Conservation (phyloP, 768 basidiomycete genomes). For the Tylopilus cervinicoccineus region DNA sequence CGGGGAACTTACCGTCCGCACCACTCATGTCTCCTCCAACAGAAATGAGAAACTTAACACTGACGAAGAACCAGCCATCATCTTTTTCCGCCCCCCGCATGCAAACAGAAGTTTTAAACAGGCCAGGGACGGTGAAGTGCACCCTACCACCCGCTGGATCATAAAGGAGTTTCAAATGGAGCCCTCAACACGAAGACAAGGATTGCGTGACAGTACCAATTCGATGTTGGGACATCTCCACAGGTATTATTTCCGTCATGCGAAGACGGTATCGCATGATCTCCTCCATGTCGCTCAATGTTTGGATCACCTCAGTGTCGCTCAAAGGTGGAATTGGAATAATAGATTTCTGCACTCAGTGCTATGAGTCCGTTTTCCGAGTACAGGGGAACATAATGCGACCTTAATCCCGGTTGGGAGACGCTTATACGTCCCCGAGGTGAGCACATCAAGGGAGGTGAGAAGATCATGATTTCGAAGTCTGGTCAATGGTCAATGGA, state of each 20-base stretch:
- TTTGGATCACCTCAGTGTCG: conserved; percentile 61
- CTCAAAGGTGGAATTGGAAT: conserved; percentile 63
- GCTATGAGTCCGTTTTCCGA: conserved; percentile 19
- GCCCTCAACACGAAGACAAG: conserved; percentile 10
- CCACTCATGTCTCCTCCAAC: conserved; percentile 72
- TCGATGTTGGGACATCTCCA: conserved; percentile 70
- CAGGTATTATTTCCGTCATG: conserved; percentile 74
- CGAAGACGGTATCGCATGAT: conserved; percentile 76
- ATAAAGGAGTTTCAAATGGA: conserved; percentile 17
- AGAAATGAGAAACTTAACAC: conserved; percentile 69
- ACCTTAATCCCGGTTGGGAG: conserved; percentile 84
- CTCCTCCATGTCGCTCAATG: conserved; percentile 69
- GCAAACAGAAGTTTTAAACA: conserved; percentile 74
- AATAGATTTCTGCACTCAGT: conserved; percentile 55
- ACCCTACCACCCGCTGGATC: conserved; percentile 70
- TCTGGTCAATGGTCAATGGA: conserved; percentile 35
- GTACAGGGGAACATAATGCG: conserved; percentile 13
- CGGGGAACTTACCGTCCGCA: conserved; percentile 50
- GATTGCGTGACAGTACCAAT: conserved; percentile 47
- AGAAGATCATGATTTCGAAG: conserved; percentile 91
- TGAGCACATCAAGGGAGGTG: conserved; percentile 86
- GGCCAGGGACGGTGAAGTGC: conserved; percentile 64
- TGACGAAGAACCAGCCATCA: conserved; percentile 85
- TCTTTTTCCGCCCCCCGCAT: conserved; percentile 63
- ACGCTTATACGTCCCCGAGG: conserved; percentile 79